Base-by-base conservation (phyloP, 2,329 filamentous ascomycete genomes). In the Blastomyces silverae region DNA sequence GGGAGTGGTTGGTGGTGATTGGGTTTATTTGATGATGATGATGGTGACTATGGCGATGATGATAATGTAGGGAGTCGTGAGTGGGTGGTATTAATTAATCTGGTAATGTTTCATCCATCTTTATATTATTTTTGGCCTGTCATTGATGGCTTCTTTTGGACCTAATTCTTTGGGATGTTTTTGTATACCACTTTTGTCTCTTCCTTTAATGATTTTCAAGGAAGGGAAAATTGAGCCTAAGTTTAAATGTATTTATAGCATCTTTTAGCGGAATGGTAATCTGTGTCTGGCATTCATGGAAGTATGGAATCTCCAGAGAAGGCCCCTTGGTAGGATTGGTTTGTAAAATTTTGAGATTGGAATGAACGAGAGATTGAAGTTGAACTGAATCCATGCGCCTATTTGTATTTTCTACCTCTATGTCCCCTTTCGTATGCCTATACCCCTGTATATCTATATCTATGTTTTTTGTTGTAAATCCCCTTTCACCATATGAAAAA, bases 391-490 rank as follows among this genome's bases (percentile, higher is more conserved):
- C 28, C 15, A 50, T 61, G 3, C 31, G 31, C 22, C 28, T 34
- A 50, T 61, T 28, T 61, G 15, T 25, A 61, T 61, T 31, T 50
- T 28, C 25, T 7, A n/a, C 28, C 25, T 37, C 50, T 17, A 25
- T 42, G 17, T 42, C 46, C 56, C 20, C 3, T 28, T 62, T 17
- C 39, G 5, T 64, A 61, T 64, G 37, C 50, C 17, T 53, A 25
- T 57, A 50, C 15, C 31, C 44, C 22, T 44, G 11, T 48, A 48
- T 59, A 28, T 59, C 17, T 59, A 34, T 64, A 52, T 64, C 52
- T 64, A 37, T 60, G 3, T 53, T 20, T 31, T 61, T 22, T 34
- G 1, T 17, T 31, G 34, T n/a, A 2, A 6, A 50, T 11, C 28
- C n/a, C 59, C 22, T 37, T 34, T 44, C 44, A 8, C 39, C 34